Conservation (phyloP, 2,329 filamentous ascomycete species). For the Pestalotiopsis sp. region DNA sequence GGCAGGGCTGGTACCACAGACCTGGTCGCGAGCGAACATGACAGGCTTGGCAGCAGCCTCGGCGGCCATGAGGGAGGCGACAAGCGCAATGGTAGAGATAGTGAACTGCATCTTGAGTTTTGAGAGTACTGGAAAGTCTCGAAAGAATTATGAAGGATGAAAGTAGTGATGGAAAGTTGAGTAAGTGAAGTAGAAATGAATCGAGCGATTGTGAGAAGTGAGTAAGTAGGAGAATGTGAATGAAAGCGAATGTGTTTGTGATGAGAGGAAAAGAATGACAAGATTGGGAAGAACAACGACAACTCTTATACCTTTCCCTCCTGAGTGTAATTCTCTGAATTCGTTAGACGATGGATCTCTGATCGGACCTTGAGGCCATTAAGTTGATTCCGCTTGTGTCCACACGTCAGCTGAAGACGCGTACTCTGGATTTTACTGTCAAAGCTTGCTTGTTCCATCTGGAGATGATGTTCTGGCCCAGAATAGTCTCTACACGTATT, state of each 20-base stretch:
- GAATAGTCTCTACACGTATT: neutral
- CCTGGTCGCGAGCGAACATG: neutral
- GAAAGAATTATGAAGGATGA: neutral
- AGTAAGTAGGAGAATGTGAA: neutral
- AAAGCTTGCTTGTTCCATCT: neutral
- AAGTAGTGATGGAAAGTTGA: neutral
- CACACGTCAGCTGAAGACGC: neutral
- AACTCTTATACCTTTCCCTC: neutral
- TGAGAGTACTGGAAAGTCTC: neutral
- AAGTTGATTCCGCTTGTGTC: neutral
- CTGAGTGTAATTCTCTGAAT: neutral
- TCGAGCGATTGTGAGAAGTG: neutral
- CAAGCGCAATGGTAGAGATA: constrained; percentile 12
- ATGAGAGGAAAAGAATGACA: neutral
- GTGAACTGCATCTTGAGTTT: constrained; percentile 14
- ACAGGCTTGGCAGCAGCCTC: neutral
- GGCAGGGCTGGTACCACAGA: constrained; percentile 9
- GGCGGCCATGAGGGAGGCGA: constrained; percentile 12
- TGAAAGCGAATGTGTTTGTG: neutral
- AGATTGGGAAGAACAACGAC: neutral
- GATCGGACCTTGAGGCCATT: neutral
- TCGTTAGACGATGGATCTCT: neutral
- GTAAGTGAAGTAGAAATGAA: neutral
- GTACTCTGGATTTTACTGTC: neutral
- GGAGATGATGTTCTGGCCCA: neutral